Evolutionary conservation across 1,284 basidiomycete genomes (phyloP).

Genomic region (Puccinia horiana): DNA sequence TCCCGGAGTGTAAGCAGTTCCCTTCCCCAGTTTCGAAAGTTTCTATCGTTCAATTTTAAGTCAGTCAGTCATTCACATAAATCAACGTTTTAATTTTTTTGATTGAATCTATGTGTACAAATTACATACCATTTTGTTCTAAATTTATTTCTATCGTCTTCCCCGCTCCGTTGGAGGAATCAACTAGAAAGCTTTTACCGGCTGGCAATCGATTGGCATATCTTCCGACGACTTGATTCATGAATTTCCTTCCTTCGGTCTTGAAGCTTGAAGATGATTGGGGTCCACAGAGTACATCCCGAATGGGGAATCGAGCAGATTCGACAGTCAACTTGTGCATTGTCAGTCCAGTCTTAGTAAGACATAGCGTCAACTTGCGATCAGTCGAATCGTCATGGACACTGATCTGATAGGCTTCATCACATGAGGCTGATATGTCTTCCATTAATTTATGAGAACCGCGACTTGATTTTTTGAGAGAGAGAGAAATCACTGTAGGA

Average conservation of each 20-base stretch:
- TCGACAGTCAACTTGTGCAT: constrained; percentile 28
- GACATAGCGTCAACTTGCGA: constrained; percentile 1
- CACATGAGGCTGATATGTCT: background rate
- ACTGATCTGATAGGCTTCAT: background rate
- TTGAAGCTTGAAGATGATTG: background rate
- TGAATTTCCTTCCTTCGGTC: constrained; percentile 39
- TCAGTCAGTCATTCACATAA: background rate
- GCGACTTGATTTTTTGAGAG: no score
- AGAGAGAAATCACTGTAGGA: background rate
- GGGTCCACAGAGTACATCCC: constrained; percentile 42
- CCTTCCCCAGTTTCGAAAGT: background rate
- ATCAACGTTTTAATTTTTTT: no score
- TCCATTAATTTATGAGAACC: background rate
- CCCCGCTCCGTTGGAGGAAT: background rate
- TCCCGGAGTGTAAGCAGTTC: constrained; percentile 34
- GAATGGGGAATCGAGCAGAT: constrained; percentile 4
- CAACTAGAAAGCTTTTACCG: background rate
- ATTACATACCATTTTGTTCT: constrained; percentile 17
- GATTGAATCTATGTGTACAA: no score
- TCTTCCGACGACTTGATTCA: constrained; percentile 42
- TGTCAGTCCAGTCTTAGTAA: constrained; percentile 22
- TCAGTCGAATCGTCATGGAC: constrained; percentile 7
- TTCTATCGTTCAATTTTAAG: background rate
- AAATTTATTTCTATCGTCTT: constrained; percentile 9
- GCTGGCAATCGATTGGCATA: constrained; percentile 43